A percentile compares a stretch with the other conserved stretches of the same genome.
phyloP scores from a whole-genome alignment of 164 flowering plant species.

The Macadamia tetraphylla region DNA sequence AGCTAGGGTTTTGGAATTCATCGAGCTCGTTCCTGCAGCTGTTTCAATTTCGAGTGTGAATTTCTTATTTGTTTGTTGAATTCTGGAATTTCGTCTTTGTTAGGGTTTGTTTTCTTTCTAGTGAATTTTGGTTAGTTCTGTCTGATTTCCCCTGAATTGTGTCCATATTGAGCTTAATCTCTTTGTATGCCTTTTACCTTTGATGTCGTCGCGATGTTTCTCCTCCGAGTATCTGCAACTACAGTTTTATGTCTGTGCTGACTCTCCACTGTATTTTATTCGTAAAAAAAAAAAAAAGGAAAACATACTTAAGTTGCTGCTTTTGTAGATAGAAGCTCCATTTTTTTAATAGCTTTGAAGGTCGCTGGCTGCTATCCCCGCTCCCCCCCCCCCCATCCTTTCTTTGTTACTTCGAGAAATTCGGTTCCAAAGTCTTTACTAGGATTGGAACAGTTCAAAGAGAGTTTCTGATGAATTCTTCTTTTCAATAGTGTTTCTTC shows the following conservation, averaged over 20 bases:
- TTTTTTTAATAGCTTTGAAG: background rate
- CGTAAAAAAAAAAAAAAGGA: no score
- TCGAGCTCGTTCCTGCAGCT: no score
- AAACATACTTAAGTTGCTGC: background rate
- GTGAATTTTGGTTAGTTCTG: background rate
- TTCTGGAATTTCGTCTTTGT: slow-evolving; percentile 2
- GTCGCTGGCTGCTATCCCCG: background rate
- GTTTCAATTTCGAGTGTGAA: background rate
- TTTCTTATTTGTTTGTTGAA: background rate
- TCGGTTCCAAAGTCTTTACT: background rate
- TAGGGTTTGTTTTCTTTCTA: background rate
- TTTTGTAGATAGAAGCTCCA: background rate
- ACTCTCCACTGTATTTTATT: background rate
- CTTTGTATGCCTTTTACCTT: background rate
- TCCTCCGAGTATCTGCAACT: background rate
- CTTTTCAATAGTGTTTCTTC: no score
- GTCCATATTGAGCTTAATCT: background rate
- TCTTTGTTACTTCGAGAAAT: background rate
- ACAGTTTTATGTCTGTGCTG: background rate
- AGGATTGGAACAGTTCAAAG: background rate
- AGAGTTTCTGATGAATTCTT: background rate
- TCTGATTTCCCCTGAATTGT: background rate
- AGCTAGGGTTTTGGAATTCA: slow-evolving; percentile 2
- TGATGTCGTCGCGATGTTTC: background rate
- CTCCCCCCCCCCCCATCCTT: background rate